Evolutionary conservation across 345 rosid species (phyloP), one percentile per base, ranked within the genome.

Genomic region (Capsella bursapastoris): DNA sequence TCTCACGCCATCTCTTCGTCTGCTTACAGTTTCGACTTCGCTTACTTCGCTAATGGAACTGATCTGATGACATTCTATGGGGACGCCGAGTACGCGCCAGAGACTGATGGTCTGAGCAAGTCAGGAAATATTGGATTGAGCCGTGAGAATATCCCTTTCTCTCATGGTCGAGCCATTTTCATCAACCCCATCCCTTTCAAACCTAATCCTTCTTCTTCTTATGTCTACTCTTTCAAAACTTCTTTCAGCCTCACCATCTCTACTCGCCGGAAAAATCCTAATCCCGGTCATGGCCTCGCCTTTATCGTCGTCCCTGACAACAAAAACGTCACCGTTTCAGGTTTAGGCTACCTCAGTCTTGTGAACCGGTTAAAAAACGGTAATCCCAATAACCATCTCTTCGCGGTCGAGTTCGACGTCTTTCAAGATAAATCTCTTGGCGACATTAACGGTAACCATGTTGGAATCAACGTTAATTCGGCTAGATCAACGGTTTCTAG

Each of bases 391-490:
- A 79, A 66, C 72, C 72, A 70, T 31, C 60, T 70, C 14, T 49
- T 76, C 34, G 78, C 61, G 2, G 45, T 74, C 3, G 80, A 80
- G 6, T 67, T 74, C 3, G 82, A 77, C 0, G 28, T 48, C 3
- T 27, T 77, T 10, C 4, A 37, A 58, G 79, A 73, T 32, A 53
- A 29, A 40, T 59, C 59, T 57, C 62, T 77, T n/a, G 47, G 62
- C 4, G 78, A 77, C 29, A 51, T 77, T 57, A 67, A 74, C 8
- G 71, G 58, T 41, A 78, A 80, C 69, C 83, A 74, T 51, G 76
- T 82, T 2, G 79, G 83, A 3, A 27, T 79, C 63, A 77, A 76
- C 25, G 41, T 76, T 59, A 71, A 80, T 12, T 68, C 82, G 22
- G 60, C 63, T 14, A 43, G 37, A 8, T 71, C 76, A 48, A 44